Evolutionary conservation across 768 basidiomycete species (phyloP), one percentile per base, ranked within the genome.

Genomic region (Lentinula detonsa): DNA sequence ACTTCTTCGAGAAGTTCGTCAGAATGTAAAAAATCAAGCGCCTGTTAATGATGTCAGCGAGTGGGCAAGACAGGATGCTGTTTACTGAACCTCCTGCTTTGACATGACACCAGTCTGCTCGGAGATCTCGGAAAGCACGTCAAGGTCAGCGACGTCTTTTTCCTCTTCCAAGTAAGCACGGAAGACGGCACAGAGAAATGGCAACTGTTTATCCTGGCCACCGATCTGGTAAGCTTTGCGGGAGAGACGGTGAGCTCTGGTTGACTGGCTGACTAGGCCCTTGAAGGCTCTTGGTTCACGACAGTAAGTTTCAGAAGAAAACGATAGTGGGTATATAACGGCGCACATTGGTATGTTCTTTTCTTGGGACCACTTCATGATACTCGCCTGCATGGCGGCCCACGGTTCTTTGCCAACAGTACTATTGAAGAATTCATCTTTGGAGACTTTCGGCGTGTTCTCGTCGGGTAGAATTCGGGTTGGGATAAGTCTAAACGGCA

Each of bases 1-100:
- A 93, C 85, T 64, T 90, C 88, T 57, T 80, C 76, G 66, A 81
- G 77, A 60, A 86, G 75, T 65, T 89, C 88, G 67, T 87, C 79
- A 3, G 87, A 84, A 43, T 83, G 63, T 35, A 93, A 73, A 72
- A 91, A 94, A 45, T 73, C 70, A 39, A 85, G 59, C 11, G 86
- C 87, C 86, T 91, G 9, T 31, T 21, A 15, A 68, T 31, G 53
- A 60, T 56, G 23, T 59, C 56, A 65, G 63, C 53, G 40, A 67
- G 62, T 45, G 18, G 46, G 15, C 51, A 15, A 57, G 50, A 59
- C 58, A 48, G 23, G 23, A 51, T 54, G 37, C 13, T 53, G 35
- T 40, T 51, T 43, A 11, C 74, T 81, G 58, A 61, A 87, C 89
- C 78, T 91, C 79, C 6, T 74, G 75, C 60, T 78, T 82, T 42